Conservation (phyloP, 306 rosid genomes). For the Gastrolobium villosum region DNA sequence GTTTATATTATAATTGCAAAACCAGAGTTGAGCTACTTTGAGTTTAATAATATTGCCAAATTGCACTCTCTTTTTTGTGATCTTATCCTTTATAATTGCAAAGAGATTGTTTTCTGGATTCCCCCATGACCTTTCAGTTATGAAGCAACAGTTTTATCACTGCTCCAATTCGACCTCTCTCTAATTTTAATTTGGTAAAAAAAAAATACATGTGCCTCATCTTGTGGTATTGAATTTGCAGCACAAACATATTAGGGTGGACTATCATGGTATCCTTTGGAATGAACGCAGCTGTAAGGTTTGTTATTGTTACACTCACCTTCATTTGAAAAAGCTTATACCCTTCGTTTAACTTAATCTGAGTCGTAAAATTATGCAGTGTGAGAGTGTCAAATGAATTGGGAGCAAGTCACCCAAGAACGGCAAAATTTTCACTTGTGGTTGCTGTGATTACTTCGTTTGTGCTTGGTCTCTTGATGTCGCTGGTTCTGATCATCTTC, state of each 20-base stretch:
- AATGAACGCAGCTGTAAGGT: slow-evolving; percentile 84
- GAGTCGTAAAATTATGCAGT: slow-evolving; percentile 51
- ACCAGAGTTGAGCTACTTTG: too few relatives aligned
- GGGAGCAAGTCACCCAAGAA: slow-evolving; percentile 90
- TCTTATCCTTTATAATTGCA: too few relatives aligned
- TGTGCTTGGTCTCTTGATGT: slow-evolving; percentile 49
- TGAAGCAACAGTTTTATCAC: too few relatives aligned
- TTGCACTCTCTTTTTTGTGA: too few relatives aligned
- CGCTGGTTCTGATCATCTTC: slow-evolving; percentile 55
- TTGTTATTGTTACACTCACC: not conserved
- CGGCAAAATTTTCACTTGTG: slow-evolving; percentile 76
- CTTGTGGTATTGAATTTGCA: slow-evolving; percentile 50
- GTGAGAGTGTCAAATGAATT: slow-evolving; percentile 93
- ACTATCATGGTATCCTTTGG: slow-evolving; percentile 74
- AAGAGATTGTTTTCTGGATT: too few relatives aligned
- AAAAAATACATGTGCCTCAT: not conserved
- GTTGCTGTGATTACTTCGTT: slow-evolving; percentile 73
- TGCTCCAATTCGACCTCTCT: too few relatives aligned
- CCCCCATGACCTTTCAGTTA: too few relatives aligned
- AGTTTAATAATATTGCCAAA: too few relatives aligned
- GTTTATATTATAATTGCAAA: too few relatives aligned
- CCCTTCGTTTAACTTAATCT: not conserved
- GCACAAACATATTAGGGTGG: slow-evolving; percentile 89
- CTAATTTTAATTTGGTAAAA: not conserved
- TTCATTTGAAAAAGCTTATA: not conserved